Evolutionary conservation across 1,284 basidiomycete genomes (phyloP), one percentile per base, ranked within the genome.

Genomic region (Melampsora larici-populina): DNA sequence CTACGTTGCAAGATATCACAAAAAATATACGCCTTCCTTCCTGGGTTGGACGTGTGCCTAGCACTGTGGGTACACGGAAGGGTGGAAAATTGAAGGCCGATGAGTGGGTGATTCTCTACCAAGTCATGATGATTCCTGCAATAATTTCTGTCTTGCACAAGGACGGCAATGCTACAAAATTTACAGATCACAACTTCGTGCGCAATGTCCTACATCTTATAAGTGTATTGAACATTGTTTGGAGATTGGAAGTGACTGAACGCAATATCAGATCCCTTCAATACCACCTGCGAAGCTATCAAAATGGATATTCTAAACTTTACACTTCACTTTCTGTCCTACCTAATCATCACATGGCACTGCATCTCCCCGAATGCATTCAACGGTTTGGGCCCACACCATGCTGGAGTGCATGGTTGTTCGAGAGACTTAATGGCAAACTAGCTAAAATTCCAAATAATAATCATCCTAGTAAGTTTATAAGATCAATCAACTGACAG

Each of bases 311-410:
- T 46, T n/a, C 55, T n/a, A 31, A 40, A 4, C 17, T 75, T 9
- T 67, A 58, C 21, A 63, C 64, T 4, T 40, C 46, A 21, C 66
- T 68, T 11, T 2, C 73, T 36, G 43, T 65, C 5, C 48, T 55
- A 36, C 73, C 51, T 3, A 75, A 75, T 58, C 73, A 75, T 46
- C 73, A 67, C 33, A n/a, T 60, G n/a, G 73, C 73, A 8, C 49
- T 68, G 0, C 64, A 67, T 24, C 64, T 68, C 5, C 73, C 73
- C 0, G 6, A 66, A 11, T 68, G 64, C 29, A 26, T 75, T 26
- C 24, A 2, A 24, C 48, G 31, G 15, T 36, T 75, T 13, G 73
- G 65, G 24, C 73, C 73, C 0, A 40, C 73, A 11, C 51, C 29
- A 5, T n/a, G n/a, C n/a, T n/a, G n/a, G n/a, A n/a, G n/a, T n/a